Evolutionary conservation across 2,329 filamentous ascomycete species (phyloP).

Genomic region (Zalaria obscura): DNA sequence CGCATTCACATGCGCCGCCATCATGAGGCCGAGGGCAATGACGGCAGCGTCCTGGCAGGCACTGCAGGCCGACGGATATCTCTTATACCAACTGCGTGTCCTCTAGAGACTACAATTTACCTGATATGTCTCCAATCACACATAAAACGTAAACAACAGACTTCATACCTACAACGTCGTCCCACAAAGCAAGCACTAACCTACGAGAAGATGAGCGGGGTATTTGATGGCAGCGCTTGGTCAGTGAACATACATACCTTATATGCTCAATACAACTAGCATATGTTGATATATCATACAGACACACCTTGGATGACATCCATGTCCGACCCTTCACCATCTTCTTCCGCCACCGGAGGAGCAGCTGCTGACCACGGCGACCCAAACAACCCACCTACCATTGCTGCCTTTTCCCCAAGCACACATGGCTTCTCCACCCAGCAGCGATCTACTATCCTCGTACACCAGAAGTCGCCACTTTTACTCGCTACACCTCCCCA

Average conservation of each 20-base stretch:
- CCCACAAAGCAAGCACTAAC: too few species aligned
- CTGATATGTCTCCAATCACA: too few species aligned
- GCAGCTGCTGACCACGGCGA: constrained; percentile 14
- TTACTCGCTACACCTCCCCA: constrained; percentile 88
- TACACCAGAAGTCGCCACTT: constrained; percentile 91
- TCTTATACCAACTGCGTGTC: too few species aligned
- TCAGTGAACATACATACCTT: constrained; percentile 5
- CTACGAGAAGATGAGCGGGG: too few species aligned
- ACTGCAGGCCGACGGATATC: too few species aligned
- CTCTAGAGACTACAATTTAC: too few species aligned
- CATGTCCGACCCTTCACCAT: constrained; percentile 31
- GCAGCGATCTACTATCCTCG: constrained; percentile 77
- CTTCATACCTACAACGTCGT: too few species aligned
- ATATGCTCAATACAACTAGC: background rate
- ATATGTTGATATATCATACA: constrained; percentile 8
- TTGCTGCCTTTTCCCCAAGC: constrained; percentile 81
- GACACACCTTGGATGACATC: constrained; percentile 38
- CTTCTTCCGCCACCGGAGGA: constrained; percentile 21
- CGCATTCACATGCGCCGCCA: too few species aligned
- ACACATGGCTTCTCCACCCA: constrained; percentile 53
- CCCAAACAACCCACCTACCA: constrained; percentile 42
- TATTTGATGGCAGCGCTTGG: constrained; percentile 13
- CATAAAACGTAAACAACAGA: too few species aligned
- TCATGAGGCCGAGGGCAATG: too few species aligned
- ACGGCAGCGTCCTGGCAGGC: too few species aligned